Conservation (phyloP, 2,329 filamentous ascomycete genomes). For the Fusarium penzigii region DNA sequence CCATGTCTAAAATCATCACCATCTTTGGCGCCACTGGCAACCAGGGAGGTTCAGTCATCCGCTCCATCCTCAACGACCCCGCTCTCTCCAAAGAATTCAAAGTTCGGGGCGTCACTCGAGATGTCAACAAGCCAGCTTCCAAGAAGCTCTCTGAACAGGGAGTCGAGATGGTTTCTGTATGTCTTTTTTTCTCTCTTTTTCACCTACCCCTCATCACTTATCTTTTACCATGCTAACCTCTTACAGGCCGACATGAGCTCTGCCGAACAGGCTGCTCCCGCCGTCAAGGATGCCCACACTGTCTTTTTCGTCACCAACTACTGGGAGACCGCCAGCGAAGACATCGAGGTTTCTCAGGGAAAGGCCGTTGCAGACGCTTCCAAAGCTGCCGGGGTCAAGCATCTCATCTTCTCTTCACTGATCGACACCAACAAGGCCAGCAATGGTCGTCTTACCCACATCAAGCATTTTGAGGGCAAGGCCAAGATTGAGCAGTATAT, state of each 20-base stretch:
- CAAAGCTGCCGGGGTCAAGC: constrained; percentile 44
- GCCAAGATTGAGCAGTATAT: constrained; percentile 59
- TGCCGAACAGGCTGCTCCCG: constrained; percentile 35
- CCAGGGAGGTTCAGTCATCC: constrained; percentile 50
- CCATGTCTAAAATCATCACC: constrained; percentile 41
- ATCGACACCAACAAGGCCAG: constrained; percentile 40
- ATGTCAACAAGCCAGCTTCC: constrained; percentile 41
- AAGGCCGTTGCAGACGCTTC: constrained; percentile 48
- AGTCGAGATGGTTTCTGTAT: constrained; percentile 44
- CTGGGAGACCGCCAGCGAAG: constrained; percentile 36
- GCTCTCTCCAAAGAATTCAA: constrained; percentile 44
- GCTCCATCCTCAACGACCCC: constrained; percentile 47
- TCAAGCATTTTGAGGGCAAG: constrained; percentile 58
- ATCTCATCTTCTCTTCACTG: constrained; percentile 49
- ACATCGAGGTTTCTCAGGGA: constrained; percentile 43
- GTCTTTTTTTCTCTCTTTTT: neutral
- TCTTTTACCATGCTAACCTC: constrained; percentile 1
- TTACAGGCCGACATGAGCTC: constrained; percentile 44
- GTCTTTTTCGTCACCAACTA: constrained; percentile 45
- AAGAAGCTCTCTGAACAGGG: constrained; percentile 41
- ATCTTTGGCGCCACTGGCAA: constrained; percentile 52
- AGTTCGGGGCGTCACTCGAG: constrained; percentile 50
- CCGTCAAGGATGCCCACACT: constrained; percentile 44
- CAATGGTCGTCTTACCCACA: constrained; percentile 38
- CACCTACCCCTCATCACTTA: neutral